Evolutionary conservation across 2,329 filamentous ascomycete species (phyloP).

Genomic region (Coniella lustricola): DNA sequence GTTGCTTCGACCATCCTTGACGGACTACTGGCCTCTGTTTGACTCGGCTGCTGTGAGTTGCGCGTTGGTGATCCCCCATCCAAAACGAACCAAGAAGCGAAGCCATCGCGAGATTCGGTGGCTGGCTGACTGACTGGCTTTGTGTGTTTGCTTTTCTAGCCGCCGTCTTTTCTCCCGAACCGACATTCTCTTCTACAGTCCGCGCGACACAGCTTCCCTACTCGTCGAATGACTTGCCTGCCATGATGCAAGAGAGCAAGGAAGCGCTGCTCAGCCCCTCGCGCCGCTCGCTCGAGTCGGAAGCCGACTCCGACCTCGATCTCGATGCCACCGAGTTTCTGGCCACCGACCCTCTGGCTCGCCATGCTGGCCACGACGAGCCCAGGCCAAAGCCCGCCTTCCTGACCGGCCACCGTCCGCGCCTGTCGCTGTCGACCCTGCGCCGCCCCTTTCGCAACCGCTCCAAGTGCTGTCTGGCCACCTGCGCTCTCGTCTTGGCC

Average conservation of each 20-base stretch:
- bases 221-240: neutral
- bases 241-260: constrained; percentile 14
- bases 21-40: no score
- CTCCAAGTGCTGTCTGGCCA: constrained; percentile 30
- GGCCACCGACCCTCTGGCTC: constrained; percentile 17
- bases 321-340: constrained; percentile 27
- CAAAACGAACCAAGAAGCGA: no score
- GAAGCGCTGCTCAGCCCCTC: constrained; percentile 12
- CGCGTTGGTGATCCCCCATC: no score
- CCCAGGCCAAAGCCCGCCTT: constrained; percentile 9
- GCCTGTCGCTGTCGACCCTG: constrained; percentile 5
- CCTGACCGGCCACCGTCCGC: constrained; percentile 8
- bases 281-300: constrained; percentile 5
- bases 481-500: constrained; percentile 25
- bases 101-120: no score
- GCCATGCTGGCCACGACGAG: constrained; percentile 4
- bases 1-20: no score
- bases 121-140: no score
- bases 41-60: no score
- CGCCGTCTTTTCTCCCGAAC: no score
- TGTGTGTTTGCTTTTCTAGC: no score
- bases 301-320: constrained; percentile 22
- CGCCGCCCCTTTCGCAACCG: constrained; percentile 13
- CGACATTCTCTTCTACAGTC: no score
- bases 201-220: no score